Conservation (phyloP, 441 rosid species). For the Aleurites moluccanus region DNA sequence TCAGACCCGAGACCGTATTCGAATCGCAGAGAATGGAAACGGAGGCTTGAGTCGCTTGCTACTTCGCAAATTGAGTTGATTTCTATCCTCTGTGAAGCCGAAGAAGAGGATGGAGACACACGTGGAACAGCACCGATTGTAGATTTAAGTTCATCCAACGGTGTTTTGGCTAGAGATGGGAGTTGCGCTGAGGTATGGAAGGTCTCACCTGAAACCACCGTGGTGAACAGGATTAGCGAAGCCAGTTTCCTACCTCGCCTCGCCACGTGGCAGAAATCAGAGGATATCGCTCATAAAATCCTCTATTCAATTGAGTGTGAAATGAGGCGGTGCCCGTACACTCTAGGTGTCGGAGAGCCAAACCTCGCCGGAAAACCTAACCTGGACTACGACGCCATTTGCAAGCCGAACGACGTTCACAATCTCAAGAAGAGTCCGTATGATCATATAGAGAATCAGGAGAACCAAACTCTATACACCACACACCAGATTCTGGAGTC, state of each 20-base stretch:
- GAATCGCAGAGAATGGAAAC: constrained; percentile 67
- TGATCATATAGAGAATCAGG: constrained; percentile 57
- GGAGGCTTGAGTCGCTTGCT: constrained; percentile 67
- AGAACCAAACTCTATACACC: constrained; percentile 63
- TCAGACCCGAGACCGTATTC: constrained; percentile 72
- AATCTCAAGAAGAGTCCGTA: constrained; percentile 49
- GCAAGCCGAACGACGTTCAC: constrained; percentile 62
- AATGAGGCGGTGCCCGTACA: constrained; percentile 70
- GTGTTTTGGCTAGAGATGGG: constrained; percentile 43
- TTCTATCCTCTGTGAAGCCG: constrained; percentile 54
- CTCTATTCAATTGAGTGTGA: constrained; percentile 65
- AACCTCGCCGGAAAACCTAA: constrained; percentile 69
- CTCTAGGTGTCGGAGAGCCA: constrained; percentile 82
- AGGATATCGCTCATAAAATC: constrained; percentile 61
- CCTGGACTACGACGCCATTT: constrained; percentile 78
- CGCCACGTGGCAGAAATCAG: constrained; percentile 74
- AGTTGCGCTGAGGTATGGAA: constrained; percentile 69
- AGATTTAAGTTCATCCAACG: constrained; percentile 37
- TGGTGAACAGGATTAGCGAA: constrained; percentile 59
- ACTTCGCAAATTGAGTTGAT: constrained; percentile 64
- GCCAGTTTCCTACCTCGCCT: constrained; percentile 74
- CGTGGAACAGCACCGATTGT: constrained; percentile 47
- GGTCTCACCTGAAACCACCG: constrained; percentile 42
- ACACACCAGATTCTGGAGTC: constrained; percentile 78
- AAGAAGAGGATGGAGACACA: constrained; percentile 34